Conservation (phyloP, 768 basidiomycete genomes). For the Polyporus arcularius region DNA sequence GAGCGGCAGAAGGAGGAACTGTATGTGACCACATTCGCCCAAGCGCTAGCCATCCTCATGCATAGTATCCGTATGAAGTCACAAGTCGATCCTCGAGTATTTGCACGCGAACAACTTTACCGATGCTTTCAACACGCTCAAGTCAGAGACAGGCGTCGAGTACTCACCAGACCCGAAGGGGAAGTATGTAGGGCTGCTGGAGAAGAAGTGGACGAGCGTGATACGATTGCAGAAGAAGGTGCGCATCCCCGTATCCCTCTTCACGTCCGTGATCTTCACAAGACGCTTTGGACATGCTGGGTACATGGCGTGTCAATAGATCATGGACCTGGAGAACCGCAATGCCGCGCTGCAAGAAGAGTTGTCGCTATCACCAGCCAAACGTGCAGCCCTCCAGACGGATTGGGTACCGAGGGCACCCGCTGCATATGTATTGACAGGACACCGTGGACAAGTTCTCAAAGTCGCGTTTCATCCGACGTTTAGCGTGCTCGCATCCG, state of each 20-base stretch:
- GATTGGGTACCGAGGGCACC: conserved; percentile 92
- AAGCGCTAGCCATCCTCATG: conserved; percentile 11
- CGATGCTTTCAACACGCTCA: conserved; percentile 61
- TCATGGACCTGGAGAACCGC: conserved; percentile 92
- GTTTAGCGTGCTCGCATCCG: conserved; percentile 51
- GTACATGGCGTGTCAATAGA: conserved; percentile 45
- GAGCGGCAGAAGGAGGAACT: conserved; percentile 50
- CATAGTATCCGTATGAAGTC: conserved; percentile 41
- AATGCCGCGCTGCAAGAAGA: conserved; percentile 80
- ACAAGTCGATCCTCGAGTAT: conserved; percentile 83
- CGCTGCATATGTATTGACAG: conserved; percentile 69
- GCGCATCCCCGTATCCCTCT: conserved; percentile 6
- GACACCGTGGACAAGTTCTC: conserved; percentile 38
- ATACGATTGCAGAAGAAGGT: conserved; percentile 96
- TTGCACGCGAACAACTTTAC: conserved; percentile 65
- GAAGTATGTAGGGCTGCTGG: conserved; percentile 82
- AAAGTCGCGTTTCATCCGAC: conserved; percentile 58
- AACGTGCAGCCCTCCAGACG: conserved; percentile 60
- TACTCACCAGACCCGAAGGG: conserved; percentile 85
- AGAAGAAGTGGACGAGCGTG: conserved; percentile 98
- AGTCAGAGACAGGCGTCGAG: conserved; percentile 54
- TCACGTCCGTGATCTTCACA: neutral
- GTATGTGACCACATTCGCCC: conserved; percentile 34
- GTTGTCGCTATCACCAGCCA: conserved; percentile 49
- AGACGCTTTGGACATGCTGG: neutral